Percentiles rank a stretch among this genome's conserved stretches.
phyloP scores from a whole-genome alignment of 106 monocot genomes.

The Dendrobium chrysotoxum region DNA sequence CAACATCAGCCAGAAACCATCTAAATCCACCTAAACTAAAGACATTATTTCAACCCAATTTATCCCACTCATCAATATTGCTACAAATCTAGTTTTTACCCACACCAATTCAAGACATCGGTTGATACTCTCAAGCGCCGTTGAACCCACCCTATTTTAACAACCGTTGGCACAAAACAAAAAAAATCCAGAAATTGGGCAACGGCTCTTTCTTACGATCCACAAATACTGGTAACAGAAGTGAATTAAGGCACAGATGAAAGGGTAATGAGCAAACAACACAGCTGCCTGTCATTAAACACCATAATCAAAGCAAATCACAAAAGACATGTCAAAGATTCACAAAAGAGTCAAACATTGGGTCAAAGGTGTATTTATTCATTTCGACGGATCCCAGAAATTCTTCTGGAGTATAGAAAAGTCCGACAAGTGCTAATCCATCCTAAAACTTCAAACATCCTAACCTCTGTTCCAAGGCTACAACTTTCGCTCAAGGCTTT shows the following conservation, averaged over 20 bases:
- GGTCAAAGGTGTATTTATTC: neutral
- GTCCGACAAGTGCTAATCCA: neutral
- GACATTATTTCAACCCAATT: too few species aligned
- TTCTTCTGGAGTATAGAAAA: neutral
- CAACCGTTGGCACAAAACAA: too few species aligned
- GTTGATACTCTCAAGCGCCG: too few species aligned
- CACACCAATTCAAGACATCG: too few species aligned
- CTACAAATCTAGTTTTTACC: too few species aligned
- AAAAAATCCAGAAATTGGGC: too few species aligned
- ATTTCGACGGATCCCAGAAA: conserved; percentile 2
- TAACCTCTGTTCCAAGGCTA: neutral
- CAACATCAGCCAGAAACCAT: too few species aligned
- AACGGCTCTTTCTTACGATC: too few species aligned
- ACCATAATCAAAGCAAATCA: neutral
- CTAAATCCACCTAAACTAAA: too few species aligned
- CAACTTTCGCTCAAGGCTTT: neutral
- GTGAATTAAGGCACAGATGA: neutral
- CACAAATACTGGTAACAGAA: neutral
- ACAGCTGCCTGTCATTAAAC: neutral
- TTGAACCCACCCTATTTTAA: too few species aligned
- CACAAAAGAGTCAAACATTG: neutral
- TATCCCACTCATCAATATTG: too few species aligned
- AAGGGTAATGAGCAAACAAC: neutral
- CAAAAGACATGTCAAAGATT: neutral
- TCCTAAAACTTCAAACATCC: neutral